Percentiles rank a stretch among this genome's conserved stretches.
Conservation (phyloP, 306 rosid species). For the Carpinus viminea region DNA sequence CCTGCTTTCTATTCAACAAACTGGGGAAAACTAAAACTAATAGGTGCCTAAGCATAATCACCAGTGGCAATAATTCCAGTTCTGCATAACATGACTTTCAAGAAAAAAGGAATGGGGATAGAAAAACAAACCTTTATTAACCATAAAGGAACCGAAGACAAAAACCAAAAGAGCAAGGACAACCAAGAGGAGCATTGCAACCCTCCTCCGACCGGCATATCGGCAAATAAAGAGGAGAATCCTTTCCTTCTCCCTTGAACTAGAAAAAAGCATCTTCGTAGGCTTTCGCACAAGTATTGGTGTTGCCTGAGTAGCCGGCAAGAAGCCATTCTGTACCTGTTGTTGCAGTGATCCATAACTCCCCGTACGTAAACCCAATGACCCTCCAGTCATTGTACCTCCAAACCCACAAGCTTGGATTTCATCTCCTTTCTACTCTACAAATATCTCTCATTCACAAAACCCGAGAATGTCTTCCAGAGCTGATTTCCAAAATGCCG, state of each 20-base stretch:
- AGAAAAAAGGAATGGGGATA: neutral
- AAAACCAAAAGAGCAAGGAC: slow-evolving; percentile 67
- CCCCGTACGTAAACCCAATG: slow-evolving; percentile 82
- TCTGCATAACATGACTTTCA: neutral
- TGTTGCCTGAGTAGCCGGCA: slow-evolving; percentile 30
- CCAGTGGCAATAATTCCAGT: slow-evolving; percentile 4
- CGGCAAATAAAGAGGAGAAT: slow-evolving; percentile 51
- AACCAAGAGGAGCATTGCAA: slow-evolving; percentile 81
- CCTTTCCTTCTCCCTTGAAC: slow-evolving; percentile 84
- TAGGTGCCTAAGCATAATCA: slow-evolving; percentile 9
- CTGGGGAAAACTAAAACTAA: neutral
- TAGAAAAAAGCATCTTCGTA: slow-evolving; percentile 60
- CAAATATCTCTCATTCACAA: slow-evolving; percentile 29
- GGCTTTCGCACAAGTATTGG: slow-evolving; percentile 59
- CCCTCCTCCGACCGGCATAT: slow-evolving; percentile 62
- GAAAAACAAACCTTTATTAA: slow-evolving; percentile 63
- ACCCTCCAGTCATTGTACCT: slow-evolving; percentile 83
- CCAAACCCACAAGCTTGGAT: slow-evolving; percentile 41
- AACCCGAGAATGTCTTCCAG: slow-evolving; percentile 15
- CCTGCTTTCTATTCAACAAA: slow-evolving; percentile 5
- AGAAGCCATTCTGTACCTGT: slow-evolving; percentile 56
- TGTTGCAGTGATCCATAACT: slow-evolving; percentile 75
- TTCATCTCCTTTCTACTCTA: slow-evolving; percentile 57
- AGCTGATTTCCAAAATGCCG: slow-evolving; percentile 23
- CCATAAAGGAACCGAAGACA: slow-evolving; percentile 59